A percentile compares a stretch with the other conserved stretches of the same genome.
phyloP scores from a whole-genome alignment of 1,284 basidiomycete genomes.

The Sporisorium iseilematis-ciliati region DNA sequence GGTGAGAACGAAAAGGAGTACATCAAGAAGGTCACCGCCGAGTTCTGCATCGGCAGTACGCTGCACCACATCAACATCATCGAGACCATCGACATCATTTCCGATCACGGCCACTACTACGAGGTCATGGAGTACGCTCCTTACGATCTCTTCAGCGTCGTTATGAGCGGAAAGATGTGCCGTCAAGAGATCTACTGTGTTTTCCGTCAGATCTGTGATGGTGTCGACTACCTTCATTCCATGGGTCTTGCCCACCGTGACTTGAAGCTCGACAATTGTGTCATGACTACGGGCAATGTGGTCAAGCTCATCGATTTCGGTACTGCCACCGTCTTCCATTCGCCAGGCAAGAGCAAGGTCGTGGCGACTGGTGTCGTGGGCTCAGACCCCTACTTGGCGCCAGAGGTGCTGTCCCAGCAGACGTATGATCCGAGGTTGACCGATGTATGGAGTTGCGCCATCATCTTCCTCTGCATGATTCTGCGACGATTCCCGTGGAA shows the following conservation, averaged over 20 bases:
- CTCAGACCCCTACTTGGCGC: constrained; percentile 97
- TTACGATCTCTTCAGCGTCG: constrained; percentile 96
- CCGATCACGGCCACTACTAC: constrained; percentile 94
- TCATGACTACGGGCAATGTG: constrained; percentile 92
- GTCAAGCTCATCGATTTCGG: constrained; percentile 99
- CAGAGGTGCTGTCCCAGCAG: constrained; percentile 85
- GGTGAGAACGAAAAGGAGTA: constrained; percentile 96
- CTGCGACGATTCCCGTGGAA: constrained; percentile 98
- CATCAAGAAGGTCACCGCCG: constrained; percentile 98
- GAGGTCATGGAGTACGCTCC: constrained; percentile 95
- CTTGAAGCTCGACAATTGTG: constrained; percentile 99
- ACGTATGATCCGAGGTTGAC: constrained; percentile 96
- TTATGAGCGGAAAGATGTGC: constrained; percentile 99
- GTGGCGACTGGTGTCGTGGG: constrained; percentile 90
- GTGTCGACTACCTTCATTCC: constrained; percentile 96
- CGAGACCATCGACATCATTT: constrained; percentile 97
- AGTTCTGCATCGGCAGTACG: constrained; percentile 96
- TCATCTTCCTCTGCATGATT: constrained; percentile 99
- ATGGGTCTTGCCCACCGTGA: constrained; percentile 98
- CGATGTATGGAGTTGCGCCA: constrained; percentile 97
- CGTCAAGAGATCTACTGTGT: constrained; percentile 99
- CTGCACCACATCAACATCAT: constrained; percentile 89
- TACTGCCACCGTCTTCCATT: constrained; percentile 98
- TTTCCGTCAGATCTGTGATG: constrained; percentile 97
- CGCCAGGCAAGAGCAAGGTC: constrained; percentile 78